These are phyloP conservation scores for Cairneyella variabilis DNA, from an alignment of 495 filamentous ascomycete genomes.

Conservation along the genomic window DNA sequence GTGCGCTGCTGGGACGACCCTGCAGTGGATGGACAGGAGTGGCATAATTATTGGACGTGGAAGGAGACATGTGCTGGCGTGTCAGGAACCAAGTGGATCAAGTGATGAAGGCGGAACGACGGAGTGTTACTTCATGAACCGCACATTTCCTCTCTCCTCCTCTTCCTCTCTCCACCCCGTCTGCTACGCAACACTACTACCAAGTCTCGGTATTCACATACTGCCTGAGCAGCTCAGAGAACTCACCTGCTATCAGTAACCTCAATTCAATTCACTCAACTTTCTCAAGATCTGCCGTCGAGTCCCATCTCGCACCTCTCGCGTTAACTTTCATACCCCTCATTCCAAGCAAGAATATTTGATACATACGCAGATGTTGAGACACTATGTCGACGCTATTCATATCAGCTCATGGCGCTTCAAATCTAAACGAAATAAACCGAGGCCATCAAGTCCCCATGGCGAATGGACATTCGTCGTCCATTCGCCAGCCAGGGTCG, in stretches of 20 bases:
- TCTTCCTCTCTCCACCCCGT: background rate
- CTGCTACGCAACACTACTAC: background rate
- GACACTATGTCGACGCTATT: conserved; percentile 23
- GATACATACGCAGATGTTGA: conserved; percentile 22
- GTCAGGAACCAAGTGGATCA: conserved; percentile 3
- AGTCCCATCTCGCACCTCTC: conserved; percentile 1
- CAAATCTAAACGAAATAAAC: conserved; percentile 21
- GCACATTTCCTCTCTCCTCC: background rate
- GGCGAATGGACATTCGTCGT: conserved; percentile 2
- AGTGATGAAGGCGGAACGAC: background rate
- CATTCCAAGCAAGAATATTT: background rate
- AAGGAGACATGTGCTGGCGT: background rate
- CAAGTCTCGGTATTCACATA: background rate
- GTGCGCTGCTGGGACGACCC: too few relatives aligned
- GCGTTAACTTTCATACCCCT: background rate
- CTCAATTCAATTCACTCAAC: background rate
- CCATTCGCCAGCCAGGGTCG: background rate
- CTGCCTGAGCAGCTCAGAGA: too few relatives aligned
- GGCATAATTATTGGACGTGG: background rate
- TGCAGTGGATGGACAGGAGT: too few relatives aligned
- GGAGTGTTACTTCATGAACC: background rate
- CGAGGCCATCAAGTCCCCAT: conserved; percentile 12
- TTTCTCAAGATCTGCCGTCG: background rate
- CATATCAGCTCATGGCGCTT: conserved; percentile 21
- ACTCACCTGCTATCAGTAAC: too few relatives aligned